Evolutionary conservation across 768 basidiomycete genomes (phyloP), one percentile per base, ranked within the genome.

Genomic region (Termitomyces sp.): DNA sequence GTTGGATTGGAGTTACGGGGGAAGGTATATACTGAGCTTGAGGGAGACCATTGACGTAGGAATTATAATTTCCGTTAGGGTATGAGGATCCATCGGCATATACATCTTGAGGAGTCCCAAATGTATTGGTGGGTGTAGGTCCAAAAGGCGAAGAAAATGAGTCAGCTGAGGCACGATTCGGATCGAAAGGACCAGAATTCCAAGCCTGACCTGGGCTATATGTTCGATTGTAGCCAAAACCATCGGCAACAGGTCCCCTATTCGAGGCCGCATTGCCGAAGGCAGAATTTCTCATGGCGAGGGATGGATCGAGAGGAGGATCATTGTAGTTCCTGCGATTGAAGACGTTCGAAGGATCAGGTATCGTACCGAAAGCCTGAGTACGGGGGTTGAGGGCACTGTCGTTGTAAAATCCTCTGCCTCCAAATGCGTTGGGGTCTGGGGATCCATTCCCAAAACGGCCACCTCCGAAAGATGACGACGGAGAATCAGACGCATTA

Each of bases 371-470:
- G 55, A 66, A 64, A 33, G 63, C 56, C 47, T 64, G 61, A 51
- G 68, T 62, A 55, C 74, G 76, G 38, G 65, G 56, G 48, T 81
- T 82, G n/a, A 55, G 62, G 22, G 62, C 60, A 38, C 69, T 63
- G 59, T 76, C 76, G 32, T 73, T 67, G 36, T 71, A 69, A 40
- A 72, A 77, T 35, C 74, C 70, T 55, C 79, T 76, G 24, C 81
- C 78, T 53, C 77, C 79, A 61, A 87, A 82, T 8, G 76, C 72
- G 28, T 76, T 68, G n/a, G 82, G 79, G 69, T 91, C 90, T 0
- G 90, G 89, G 33, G 89, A 90, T 20, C 76, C 78, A 61, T 84
- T 82, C 46, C 80, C 77, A 66, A 88, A 87, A 60, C 84, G 73
- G 32, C 79, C 81, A 30, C 76, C 81, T 58, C 86, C 81, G 44